These are phyloP conservation scores for Fusarium sp. DNA, from an alignment of 2,329 filamentous ascomycete species.

Conservation along the genomic window DNA sequence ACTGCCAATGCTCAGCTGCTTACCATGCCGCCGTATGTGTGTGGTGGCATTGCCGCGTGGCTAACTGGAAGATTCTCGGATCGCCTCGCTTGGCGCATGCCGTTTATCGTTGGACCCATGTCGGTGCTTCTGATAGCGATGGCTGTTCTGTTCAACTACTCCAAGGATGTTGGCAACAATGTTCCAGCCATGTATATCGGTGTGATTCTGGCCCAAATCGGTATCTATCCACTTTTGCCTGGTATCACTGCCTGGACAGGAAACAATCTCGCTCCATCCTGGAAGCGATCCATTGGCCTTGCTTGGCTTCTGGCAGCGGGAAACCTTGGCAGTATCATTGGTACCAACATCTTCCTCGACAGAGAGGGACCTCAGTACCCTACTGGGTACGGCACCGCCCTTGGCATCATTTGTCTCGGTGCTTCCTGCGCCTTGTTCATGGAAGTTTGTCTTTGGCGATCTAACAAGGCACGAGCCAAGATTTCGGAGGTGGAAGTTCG, in stretches of 20 bases:
- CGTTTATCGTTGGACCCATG: constrained; percentile 52
- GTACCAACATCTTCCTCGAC: constrained; percentile 54
- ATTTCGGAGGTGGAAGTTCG: constrained; percentile 17
- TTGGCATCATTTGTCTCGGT: constrained; percentile 44
- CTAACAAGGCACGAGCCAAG: constrained; percentile 18
- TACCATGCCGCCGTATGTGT: constrained; percentile 53
- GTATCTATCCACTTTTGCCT: constrained; percentile 51
- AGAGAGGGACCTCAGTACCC: constrained; percentile 52
- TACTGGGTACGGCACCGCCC: constrained; percentile 53
- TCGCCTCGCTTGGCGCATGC: constrained; percentile 53
- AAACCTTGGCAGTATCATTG: constrained; percentile 48
- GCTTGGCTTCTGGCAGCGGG: constrained; percentile 40
- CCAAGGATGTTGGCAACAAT: constrained; percentile 53
- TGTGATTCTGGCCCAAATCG: constrained; percentile 29
- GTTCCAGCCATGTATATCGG: constrained; percentile 43
- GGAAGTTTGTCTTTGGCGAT: constrained; percentile 29
- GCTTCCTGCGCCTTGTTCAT: constrained; percentile 22
- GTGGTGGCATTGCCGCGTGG: constrained; percentile 47
- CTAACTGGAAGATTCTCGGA: constrained; percentile 50
- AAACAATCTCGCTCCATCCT: constrained; percentile 43
- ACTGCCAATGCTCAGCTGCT: constrained; percentile 45
- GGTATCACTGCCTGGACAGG: constrained; percentile 42
- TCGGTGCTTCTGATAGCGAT: constrained; percentile 49
- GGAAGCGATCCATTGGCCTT: constrained; percentile 44
- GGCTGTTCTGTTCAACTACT: constrained; percentile 50